Percentiles rank a stretch among this genome's conserved stretches.
Conservation (phyloP, 345 rosid genomes). For the Pseudoturritis turrita region DNA sequence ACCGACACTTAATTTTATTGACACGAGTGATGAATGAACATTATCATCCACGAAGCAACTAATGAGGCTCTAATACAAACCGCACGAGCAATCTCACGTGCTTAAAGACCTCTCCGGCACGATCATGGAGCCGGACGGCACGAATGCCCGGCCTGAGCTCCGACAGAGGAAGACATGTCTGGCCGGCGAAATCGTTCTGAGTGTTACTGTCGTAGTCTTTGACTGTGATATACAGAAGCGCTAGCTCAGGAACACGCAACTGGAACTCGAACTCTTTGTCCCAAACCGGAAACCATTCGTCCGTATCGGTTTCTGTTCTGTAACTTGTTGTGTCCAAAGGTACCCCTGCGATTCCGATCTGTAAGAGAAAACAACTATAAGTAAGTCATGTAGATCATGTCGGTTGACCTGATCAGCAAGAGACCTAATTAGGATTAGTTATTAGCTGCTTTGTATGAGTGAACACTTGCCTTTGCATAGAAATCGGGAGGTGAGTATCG, state of each 20-base stretch:
- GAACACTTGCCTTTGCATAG: slow-evolving; percentile 49
- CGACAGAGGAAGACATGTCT: slow-evolving; percentile 68
- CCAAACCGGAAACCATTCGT: slow-evolving; percentile 84
- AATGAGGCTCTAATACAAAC: slow-evolving; percentile 22
- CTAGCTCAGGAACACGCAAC: slow-evolving; percentile 68
- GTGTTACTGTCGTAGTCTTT: slow-evolving; percentile 64
- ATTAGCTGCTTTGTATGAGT: background rate
- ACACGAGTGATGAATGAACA: background rate
- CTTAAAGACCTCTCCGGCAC: slow-evolving; percentile 45
- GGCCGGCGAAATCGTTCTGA: slow-evolving; percentile 78
- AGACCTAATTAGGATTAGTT: background rate
- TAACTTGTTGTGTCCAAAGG: slow-evolving; percentile 56
- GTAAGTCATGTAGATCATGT: background rate
- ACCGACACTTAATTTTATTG: slow-evolving; percentile 1
- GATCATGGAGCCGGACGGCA: slow-evolving; percentile 54
- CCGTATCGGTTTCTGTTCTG: slow-evolving; percentile 59
- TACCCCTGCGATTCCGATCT: slow-evolving; percentile 66
- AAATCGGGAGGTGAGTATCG: slow-evolving; percentile 84
- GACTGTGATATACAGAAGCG: slow-evolving; percentile 67
- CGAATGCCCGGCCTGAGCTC: slow-evolving; percentile 69
- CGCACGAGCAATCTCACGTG: slow-evolving; percentile 49
- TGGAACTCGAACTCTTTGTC: slow-evolving; percentile 73
- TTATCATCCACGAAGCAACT: background rate
- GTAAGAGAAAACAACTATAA: background rate
- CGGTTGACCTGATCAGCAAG: background rate